phyloP scores from a whole-genome alignment of 768 basidiomycete species.

The Leucocoprinus sp. region DNA sequence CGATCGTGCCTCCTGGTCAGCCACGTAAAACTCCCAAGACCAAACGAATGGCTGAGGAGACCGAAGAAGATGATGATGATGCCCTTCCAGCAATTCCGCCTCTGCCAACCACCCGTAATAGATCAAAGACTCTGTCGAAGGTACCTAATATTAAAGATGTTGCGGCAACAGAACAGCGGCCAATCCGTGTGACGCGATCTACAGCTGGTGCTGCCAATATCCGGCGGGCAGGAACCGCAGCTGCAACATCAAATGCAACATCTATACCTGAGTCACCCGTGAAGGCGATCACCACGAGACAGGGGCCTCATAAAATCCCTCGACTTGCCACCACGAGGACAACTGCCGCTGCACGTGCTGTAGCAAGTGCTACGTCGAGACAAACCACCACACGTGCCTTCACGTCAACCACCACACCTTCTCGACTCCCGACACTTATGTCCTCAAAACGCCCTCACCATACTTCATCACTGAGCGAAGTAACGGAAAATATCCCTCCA shows the following conservation, averaged over 20 bases:
- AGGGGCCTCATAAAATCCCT: slow-evolving; percentile 63
- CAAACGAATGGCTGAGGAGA: slow-evolving; percentile 63
- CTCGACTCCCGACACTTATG: slow-evolving; percentile 67
- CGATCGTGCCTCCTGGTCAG: slow-evolving; percentile 72
- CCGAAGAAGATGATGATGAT: slow-evolving; percentile 52
- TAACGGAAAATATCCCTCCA: slow-evolving; percentile 31
- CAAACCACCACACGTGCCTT: slow-evolving; percentile 32
- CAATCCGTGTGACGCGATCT: slow-evolving; percentile 67
- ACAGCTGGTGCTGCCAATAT: slow-evolving; percentile 48
- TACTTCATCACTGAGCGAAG: slow-evolving; percentile 41
- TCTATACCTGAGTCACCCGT: slow-evolving; percentile 31
- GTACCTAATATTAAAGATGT: slow-evolving; percentile 31
- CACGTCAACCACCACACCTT: slow-evolving; percentile 67
- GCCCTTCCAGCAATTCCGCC: slow-evolving; percentile 54
- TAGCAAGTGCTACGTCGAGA: slow-evolving; percentile 17
- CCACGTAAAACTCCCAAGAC: slow-evolving; percentile 81
- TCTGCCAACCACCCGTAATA: slow-evolving; percentile 34
- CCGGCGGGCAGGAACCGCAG: slow-evolving; percentile 40
- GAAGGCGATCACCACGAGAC: slow-evolving; percentile 29
- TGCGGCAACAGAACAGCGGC: slow-evolving; percentile 64
- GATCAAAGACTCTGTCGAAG: slow-evolving; percentile 28
- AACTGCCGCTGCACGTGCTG: slow-evolving; percentile 32
- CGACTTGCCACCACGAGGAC: slow-evolving; percentile 47
- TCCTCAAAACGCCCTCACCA: slow-evolving; percentile 47
- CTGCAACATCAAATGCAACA: slow-evolving; percentile 10